A percentile compares a stretch with the other conserved stretches of the same genome.
These are phyloP conservation scores for Aspergillus sp. DNA, from an alignment of 2,329 filamentous ascomycete genomes.

Conservation along the genomic window DNA sequence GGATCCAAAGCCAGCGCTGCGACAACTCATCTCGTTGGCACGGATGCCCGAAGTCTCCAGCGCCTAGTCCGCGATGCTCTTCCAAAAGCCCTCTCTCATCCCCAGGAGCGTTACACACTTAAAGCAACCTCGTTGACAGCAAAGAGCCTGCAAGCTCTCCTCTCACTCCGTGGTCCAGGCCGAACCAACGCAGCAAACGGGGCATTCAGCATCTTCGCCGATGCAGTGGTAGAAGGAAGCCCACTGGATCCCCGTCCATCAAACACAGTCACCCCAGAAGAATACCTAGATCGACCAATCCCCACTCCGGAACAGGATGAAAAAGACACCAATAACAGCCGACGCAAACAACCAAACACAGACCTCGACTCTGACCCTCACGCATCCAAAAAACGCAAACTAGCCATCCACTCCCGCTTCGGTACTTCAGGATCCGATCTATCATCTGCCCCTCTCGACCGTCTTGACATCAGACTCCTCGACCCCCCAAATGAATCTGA, in stretches of 20 bases:
- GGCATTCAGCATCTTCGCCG: conserved; percentile 74
- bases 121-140: conserved; percentile 64
- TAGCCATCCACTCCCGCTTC: conserved; percentile 65
- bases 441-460: conserved; percentile 36
- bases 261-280: conserved; percentile 26
- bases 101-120: conserved; percentile 66
- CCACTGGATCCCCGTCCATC: conserved; percentile 45
- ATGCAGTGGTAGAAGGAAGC: conserved; percentile 51
- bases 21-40: conserved; percentile 17
- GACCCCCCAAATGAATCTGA: conserved; percentile 25
- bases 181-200: conserved; percentile 68
- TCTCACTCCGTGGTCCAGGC: conserved; percentile 65
- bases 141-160: conserved; percentile 64
- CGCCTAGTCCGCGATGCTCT: conserved; percentile 72
- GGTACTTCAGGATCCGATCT: conserved; percentile 50
- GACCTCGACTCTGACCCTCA: conserved; percentile 8
- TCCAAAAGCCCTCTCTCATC: conserved; percentile 74
- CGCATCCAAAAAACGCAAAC: conserved; percentile 54
- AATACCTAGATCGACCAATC: conserved; percentile 17
- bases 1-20: conserved; percentile 36
- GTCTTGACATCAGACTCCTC: conserved; percentile 47
- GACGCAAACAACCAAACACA: background rate
- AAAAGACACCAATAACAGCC: background rate
- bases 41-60: conserved; percentile 61
- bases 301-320: conserved; percentile 12